phyloP scores from a whole-genome alignment of 176 grass and related monocot species.

The Ensete glaucum region DNA sequence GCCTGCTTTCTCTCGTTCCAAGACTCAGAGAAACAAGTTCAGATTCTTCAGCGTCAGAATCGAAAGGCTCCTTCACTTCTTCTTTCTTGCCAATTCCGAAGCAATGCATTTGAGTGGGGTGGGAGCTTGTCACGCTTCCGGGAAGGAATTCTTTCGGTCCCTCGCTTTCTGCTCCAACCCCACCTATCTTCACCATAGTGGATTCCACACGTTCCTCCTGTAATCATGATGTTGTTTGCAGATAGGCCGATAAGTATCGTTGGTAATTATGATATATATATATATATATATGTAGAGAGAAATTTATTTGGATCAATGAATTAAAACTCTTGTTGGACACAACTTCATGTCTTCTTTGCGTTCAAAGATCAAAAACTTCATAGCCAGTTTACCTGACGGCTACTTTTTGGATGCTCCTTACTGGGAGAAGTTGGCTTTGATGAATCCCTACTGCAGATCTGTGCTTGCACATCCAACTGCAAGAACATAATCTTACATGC shows the following conservation, averaged over 20 bases:
- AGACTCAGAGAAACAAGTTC: slow-evolving; percentile 6
- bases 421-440: neutral
- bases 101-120: too few species aligned
- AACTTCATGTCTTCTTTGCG: too few species aligned
- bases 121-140: too few species aligned
- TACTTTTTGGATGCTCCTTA: neutral
- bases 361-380: too few species aligned
- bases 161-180: neutral
- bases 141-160: too few species aligned
- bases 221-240: too few species aligned
- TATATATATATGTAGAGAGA: too few species aligned
- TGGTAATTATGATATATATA: too few species aligned
- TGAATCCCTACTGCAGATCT: neutral
- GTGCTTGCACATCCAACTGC: neutral
- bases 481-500: neutral
- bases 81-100: neutral
- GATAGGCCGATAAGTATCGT: too few species aligned
- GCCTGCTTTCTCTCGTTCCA: neutral
- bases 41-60: neutral
- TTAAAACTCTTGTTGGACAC: too few species aligned
- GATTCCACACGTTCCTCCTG: neutral
- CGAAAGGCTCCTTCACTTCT: neutral
- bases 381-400: neutral
- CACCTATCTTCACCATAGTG: neutral
- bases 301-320: too few species aligned